phyloP scores from a whole-genome alignment of 2,329 filamentous ascomycete genomes.

The Elsinoe perseae region DNA sequence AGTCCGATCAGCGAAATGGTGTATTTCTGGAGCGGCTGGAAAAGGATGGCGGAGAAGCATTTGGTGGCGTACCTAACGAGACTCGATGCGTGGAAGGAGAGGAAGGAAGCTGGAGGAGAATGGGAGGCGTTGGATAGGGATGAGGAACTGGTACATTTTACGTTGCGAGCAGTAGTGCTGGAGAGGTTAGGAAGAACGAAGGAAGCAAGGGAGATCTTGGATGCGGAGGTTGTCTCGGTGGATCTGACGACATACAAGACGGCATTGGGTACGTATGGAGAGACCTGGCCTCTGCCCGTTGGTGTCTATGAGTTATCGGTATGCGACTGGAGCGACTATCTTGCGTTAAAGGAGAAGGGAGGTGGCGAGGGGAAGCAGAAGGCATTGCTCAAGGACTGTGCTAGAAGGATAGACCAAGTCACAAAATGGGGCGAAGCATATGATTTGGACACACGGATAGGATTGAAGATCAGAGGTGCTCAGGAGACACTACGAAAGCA shows the following conservation, averaged over 20 bases:
- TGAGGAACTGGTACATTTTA: conserved; percentile 55
- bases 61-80: conserved; percentile 55
- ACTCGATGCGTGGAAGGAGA: conserved; percentile 57
- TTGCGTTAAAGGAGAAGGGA: conserved; percentile 8
- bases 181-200: conserved; percentile 55
- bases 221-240: conserved; percentile 55
- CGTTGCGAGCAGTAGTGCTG: conserved; percentile 60
- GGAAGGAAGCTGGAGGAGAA: conserved; percentile 39
- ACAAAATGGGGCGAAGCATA: conserved; percentile 60
- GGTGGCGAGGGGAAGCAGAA: conserved; percentile 33
- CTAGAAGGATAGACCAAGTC: conserved; percentile 57
- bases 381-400: conserved; percentile 53
- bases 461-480: conserved; percentile 63
- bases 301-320: conserved; percentile 83
- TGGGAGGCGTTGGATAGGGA: conserved; percentile 48
- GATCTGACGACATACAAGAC: conserved; percentile 46
- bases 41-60: conserved; percentile 63
- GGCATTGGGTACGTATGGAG: conserved; percentile 46
- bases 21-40: conserved; percentile 86
- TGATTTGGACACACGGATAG: conserved; percentile 64
- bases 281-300: conserved; percentile 64
- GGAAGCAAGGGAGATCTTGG: conserved; percentile 59
- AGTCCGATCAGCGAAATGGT: conserved; percentile 84
- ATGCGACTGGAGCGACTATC: conserved; percentile 62
- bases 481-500: conserved; percentile 51